A percentile compares a stretch with the other conserved stretches of the same genome.
Evolutionary conservation across 352 stramenopile genomes (phyloP).

Genomic region (Phytopythium ostracodes): DNA sequence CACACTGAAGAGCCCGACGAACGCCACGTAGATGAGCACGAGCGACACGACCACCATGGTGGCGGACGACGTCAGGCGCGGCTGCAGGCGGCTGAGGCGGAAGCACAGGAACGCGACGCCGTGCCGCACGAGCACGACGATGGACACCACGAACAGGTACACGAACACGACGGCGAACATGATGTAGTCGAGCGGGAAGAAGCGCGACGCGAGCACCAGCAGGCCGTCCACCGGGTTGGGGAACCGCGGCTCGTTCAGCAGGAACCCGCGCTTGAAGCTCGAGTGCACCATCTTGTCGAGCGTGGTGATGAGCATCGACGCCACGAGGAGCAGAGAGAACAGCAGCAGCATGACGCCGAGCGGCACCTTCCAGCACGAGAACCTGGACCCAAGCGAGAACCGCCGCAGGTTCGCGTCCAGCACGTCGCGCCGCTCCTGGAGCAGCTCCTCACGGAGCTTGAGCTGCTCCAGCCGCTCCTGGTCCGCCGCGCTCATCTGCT

Average conservation of each 20-base stretch:
- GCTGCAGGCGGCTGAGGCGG: slow-evolving; percentile 64
- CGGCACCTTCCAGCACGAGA: slow-evolving; percentile 67
- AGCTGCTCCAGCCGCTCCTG: slow-evolving; percentile 70
- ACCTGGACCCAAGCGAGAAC: slow-evolving; percentile 38
- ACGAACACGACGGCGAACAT: slow-evolving; percentile 74
- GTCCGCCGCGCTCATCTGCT: slow-evolving; percentile 67
- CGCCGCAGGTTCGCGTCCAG: slow-evolving; percentile 58
- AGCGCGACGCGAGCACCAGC: slow-evolving; percentile 62
- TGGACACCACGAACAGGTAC: slow-evolving; percentile 76
- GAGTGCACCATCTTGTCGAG: slow-evolving; percentile 79
- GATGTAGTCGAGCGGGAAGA: slow-evolving; percentile 84
- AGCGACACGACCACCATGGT: slow-evolving; percentile 79
- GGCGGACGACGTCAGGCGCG: slow-evolving; percentile 61
- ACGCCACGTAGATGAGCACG: slow-evolving; percentile 77
- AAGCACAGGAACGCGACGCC: slow-evolving; percentile 79
- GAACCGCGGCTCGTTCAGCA: slow-evolving; percentile 58
- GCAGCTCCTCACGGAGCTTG: slow-evolving; percentile 59
- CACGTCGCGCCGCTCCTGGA: slow-evolving; percentile 62
- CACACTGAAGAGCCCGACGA: slow-evolving; percentile 77
- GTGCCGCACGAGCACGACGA: slow-evolving; percentile 71
- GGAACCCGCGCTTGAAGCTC: slow-evolving; percentile 60
- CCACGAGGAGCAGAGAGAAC: slow-evolving; percentile 60
- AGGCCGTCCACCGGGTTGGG: slow-evolving; percentile 75
- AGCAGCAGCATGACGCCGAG: slow-evolving; percentile 58
- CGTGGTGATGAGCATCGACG: slow-evolving; percentile 75